Percentiles rank a stretch among this genome's conserved stretches.
phyloP scores from a whole-genome alignment of 441 rosid genomes.

The Pelargonium cotyledonis region DNA sequence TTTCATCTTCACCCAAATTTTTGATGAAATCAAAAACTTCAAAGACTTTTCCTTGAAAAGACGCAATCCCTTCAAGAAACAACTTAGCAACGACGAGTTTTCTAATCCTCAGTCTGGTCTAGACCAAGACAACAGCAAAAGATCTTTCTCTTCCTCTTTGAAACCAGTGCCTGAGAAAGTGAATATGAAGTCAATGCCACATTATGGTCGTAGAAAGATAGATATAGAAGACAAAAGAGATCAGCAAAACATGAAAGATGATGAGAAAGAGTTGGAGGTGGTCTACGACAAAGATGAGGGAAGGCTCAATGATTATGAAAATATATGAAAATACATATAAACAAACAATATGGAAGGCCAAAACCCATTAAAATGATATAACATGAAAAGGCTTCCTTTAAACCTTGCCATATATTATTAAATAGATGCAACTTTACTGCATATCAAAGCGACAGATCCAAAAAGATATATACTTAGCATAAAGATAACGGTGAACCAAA shows the following conservation, averaged over 20 bases:
- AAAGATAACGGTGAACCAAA: neutral
- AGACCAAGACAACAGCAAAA: constrained; percentile 15
- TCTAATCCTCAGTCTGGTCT: constrained; percentile 4
- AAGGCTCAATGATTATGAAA: constrained; percentile 20
- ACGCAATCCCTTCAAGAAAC: constrained; percentile 31
- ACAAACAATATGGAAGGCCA: too few relatives aligned
- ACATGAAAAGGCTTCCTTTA: too few relatives aligned
- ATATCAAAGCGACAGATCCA: neutral
- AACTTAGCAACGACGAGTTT: constrained; percentile 32
- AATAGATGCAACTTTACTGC: too few relatives aligned
- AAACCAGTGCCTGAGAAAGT: constrained; percentile 16
- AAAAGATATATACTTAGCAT: neutral
- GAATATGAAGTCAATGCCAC: constrained; percentile 15
- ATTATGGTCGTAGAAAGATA: neutral
- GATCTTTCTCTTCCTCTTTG: constrained; percentile 12
- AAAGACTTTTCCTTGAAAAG: neutral
- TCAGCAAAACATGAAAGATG: constrained; percentile 7
- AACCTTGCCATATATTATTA: too few relatives aligned
- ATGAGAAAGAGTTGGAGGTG: constrained; percentile 18
- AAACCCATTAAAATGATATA: too few relatives aligned
- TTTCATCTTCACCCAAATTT: neutral
- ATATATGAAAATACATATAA: neutral
- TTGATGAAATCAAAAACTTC: neutral
- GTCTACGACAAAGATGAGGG: constrained; percentile 5
- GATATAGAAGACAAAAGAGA: constrained; percentile 13